These are phyloP conservation scores for Claviceps capensis DNA, from an alignment of 2,329 filamentous ascomycete genomes.

Conservation along the genomic window DNA sequence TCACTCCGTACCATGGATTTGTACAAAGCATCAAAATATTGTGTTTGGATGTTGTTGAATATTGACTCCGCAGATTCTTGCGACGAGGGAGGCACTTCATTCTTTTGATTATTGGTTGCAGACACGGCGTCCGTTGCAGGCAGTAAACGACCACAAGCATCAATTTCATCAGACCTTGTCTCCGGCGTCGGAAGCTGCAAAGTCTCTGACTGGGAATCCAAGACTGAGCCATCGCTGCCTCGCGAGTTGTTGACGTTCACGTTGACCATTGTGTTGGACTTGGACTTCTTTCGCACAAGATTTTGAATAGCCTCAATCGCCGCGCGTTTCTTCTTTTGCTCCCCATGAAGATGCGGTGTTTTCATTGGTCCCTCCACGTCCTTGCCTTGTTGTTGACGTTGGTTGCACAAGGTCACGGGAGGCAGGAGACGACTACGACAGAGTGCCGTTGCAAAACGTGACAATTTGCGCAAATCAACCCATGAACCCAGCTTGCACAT, in stretches of 20 bases:
- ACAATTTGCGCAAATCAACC: conserved; percentile 45
- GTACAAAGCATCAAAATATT: conserved; percentile 48
- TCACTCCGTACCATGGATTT: conserved; percentile 46
- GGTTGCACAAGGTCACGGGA: conserved; percentile 4
- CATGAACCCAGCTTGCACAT: conserved; percentile 55
- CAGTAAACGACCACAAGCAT: background rate
- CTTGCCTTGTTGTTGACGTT: conserved; percentile 5
- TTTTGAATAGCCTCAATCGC: conserved; percentile 52
- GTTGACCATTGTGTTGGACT: conserved; percentile 29
- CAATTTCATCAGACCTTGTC: background rate
- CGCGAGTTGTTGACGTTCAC: conserved; percentile 14
- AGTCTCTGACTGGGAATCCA: background rate
- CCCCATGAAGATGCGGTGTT: conserved; percentile 33
- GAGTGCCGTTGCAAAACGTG: conserved; percentile 30
- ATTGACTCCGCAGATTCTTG: conserved; percentile 36
- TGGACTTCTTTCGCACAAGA: conserved; percentile 38
- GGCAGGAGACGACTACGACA: conserved; percentile 17
- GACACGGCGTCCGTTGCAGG: background rate
- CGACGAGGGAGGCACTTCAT: conserved; percentile 4
- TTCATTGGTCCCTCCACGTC: conserved; percentile 17
- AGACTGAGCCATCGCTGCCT: conserved; percentile 9
- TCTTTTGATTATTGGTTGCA: background rate
- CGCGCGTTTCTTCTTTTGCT: conserved; percentile 39
- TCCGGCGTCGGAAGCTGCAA: conserved; percentile 10
- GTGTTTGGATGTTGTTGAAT: conserved; percentile 42